Evolutionary conservation across 2,329 filamentous ascomycete genomes (phyloP), one percentile per base, ranked within the genome.

Genomic region (Botrytis paeoniae): DNA sequence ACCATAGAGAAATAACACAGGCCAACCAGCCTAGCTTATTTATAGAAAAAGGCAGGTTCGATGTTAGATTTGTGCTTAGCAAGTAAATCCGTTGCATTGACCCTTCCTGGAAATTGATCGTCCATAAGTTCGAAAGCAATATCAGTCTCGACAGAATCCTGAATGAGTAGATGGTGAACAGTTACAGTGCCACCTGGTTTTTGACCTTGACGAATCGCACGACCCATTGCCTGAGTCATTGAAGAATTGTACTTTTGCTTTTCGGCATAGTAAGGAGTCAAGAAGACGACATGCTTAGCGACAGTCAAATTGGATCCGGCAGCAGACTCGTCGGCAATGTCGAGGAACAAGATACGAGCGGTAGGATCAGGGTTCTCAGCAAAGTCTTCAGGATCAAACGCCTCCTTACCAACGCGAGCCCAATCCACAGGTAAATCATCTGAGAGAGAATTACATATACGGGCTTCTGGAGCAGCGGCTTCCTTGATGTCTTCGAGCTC

Each of bases 251-350:
- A 92, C 51, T 82, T 78, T 2, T 74, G 73, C 0, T 77, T 77
- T 2, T 73, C 74, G 1, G 84, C 81, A 0, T 88, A 80, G 14
- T 89, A 80, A 0, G 89, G 89, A 0, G 86, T 84, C 4, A 91
- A 79, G 79, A 92, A 92, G 45, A 92, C 85, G 51, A 92, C 82
- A 73, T 92, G 89, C 74, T 91, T 91, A 0, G 89, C 89, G 57
- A 85, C 85, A 64, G 89, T 87, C 2, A 92, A 80, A 75, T 92
- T 92, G 16, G 86, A 80, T 69, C 90, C 90, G 45, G 89, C 85
- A 4, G 89, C 87, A 70, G 87, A 86, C 48, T 87, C 87, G 75
- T 85, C 85, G 1, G 84, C 85, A 3, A 89, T 82, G 73, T 88
- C 86, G 43, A 92, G 81, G 25, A 92, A 82, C 7, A 92, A 81